Percentiles rank a stretch among this genome's conserved stretches.
Evolutionary conservation across 164 flowering plant genomes (phyloP).

Genomic region (Aristolochia californica): DNA sequence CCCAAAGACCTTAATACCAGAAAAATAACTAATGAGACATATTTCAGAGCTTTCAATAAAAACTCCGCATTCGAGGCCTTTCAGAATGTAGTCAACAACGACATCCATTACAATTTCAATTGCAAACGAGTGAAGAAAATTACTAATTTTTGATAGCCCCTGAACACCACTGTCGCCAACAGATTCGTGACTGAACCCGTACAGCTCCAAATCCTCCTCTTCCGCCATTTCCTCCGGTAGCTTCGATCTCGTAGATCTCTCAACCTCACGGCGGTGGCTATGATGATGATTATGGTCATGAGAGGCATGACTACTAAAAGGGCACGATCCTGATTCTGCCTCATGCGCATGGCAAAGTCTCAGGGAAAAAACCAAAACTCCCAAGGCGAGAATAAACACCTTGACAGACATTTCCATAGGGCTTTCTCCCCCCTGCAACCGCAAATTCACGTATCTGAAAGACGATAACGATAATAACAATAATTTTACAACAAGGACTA

Average conservation of each 20-base stretch:
- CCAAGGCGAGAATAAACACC: neutral
- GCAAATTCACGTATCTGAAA: too few relatives aligned
- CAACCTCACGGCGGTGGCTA: constrained; percentile 16
- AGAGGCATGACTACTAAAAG: constrained; percentile 17
- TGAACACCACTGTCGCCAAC: constrained; percentile 20
- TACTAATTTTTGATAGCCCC: constrained; percentile 50
- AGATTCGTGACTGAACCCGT: constrained; percentile 28
- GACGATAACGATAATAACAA: neutral
- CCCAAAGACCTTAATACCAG: constrained; percentile 63
- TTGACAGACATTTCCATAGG: neutral
- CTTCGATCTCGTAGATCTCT: constrained; percentile 10
- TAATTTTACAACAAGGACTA: too few relatives aligned
- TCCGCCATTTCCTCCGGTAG: constrained; percentile 89
- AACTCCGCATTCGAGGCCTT: neutral
- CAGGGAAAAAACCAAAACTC: neutral
- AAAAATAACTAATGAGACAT: neutral
- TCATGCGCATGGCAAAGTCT: constrained; percentile 9
- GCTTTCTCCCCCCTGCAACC: neutral
- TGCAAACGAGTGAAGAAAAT: constrained; percentile 1
- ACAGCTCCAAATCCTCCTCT: constrained; percentile 68
- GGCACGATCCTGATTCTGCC: constrained; percentile 9
- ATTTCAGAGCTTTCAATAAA: neutral
- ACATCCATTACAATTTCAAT: neutral
- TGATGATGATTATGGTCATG: constrained; percentile 11
- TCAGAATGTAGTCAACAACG: neutral